Evolutionary conservation across 441 rosid genomes (phyloP), one percentile per base, ranked within the genome.

Genomic region (Jatropha podagrica): DNA sequence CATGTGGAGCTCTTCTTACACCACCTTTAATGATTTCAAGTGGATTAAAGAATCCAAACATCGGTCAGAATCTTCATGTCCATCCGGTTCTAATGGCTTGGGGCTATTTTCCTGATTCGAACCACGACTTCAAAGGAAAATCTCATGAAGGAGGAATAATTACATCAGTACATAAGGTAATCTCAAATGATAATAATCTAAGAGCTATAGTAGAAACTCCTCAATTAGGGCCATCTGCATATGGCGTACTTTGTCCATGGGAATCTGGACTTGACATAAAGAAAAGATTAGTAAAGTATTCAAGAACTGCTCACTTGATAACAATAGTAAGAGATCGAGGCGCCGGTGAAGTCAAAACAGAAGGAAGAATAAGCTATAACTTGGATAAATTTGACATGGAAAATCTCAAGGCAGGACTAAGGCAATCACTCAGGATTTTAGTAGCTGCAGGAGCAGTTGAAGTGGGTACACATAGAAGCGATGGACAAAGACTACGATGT

Each of bases 361-460:
- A 91, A 81, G 93, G 92, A 32, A 81, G 93, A 60, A 76, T 95
- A 78, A 69, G 71, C 72, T 89, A 92, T 61, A 61, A 63, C 2
- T 68, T 92, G 4, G 75, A 83, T 65, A 44, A 81, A 23, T 6
- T 18, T 3, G 99, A 96, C 78, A 81, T 17, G 76, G 92, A 86
- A 69, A 90, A 92, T 71, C 32, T 92, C 64, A 81, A 49, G 80
- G 85, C 83, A 0, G 99, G 97, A 26, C 72, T 96, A 67, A 77
- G 88, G 68, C 89, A 81, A 80, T 85, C 98, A 0, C 75, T 96
- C 74, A 83, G 88, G 85, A 96, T 93, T 74, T 74, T 96, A 60
- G 78, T 90, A 32, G 95, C 97, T 15, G 99, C 98, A 3, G 99
- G 99, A 69, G 98, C 97, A 20, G 92, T 81, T 4, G 99, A 96